Conservation (phyloP, 1,284 basidiomycete genomes). For the Wallemia ichthyophaga region DNA sequence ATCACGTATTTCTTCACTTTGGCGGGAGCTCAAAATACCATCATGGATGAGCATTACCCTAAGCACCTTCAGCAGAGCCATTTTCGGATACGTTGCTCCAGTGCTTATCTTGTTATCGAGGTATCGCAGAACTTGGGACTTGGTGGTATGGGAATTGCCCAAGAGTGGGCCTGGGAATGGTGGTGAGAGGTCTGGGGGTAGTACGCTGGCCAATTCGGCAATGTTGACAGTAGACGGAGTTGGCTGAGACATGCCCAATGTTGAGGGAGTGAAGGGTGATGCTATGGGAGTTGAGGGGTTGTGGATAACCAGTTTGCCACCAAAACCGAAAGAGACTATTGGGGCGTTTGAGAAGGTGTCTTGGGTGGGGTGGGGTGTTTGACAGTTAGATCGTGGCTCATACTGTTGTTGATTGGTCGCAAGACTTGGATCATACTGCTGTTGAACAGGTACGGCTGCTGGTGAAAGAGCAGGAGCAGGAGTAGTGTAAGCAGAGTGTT, state of each 20-base stretch:
- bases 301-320: constrained; percentile 53
- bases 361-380: not conserved
- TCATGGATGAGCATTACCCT: constrained; percentile 58
- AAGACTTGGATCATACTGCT: no score
- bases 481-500: no score
- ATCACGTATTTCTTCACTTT: constrained; percentile 31
- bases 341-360: constrained; percentile 23
- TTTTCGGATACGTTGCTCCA: constrained; percentile 32
- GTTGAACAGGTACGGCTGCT: no score
- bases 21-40: constrained; percentile 48
- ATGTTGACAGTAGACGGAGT: not conserved
- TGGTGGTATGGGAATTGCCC: constrained; percentile 36
- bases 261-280: not conserved
- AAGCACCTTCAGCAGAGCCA: constrained; percentile 41
- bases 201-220: not conserved
- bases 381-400: no score
- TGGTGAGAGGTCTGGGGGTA: constrained; percentile 21
- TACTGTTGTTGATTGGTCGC: no score
- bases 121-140: constrained; percentile 51
- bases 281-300: constrained; percentile 24
- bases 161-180: constrained; percentile 61
- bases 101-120: constrained; percentile 26
- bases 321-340: constrained; percentile 61
- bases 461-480: no score
- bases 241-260: not conserved